Evolutionary conservation across 2,329 filamentous ascomycete genomes (phyloP), one percentile per base, ranked within the genome.

Genomic region (Fusarium coicis): DNA sequence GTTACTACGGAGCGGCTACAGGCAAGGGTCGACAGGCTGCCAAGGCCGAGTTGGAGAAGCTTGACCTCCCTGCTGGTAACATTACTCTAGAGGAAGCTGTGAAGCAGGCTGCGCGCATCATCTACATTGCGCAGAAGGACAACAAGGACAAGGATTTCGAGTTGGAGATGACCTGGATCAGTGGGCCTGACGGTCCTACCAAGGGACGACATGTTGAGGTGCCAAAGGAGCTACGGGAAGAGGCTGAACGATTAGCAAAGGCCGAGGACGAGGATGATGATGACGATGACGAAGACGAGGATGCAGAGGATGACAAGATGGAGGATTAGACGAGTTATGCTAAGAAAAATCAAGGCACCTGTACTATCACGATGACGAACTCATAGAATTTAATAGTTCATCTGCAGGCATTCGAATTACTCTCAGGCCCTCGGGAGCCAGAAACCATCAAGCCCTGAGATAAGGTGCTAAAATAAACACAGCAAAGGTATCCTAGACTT

Each of bases 131-230:
- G 54, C 96, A 99, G 82, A 96, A 98, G 83, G 96, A 99, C 83
- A 98, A 96, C 88, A 98, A 98, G 87, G 96, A 98, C 85, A 99
- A 99, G 88, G 96, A 98, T 75, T 99, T 98, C 80, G 96, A 99
- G 90, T 88, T 99, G 68, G 96, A 99, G 87, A 97, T 99, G 95
- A 97, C 94, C 67, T 99, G 96, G 96, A 93, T 98, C 83, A 98
- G 95, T 83, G 90, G 89, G 59, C 84, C 91, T 53, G 90, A 93
- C 74, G 96, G 95, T 10, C 95, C 95, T 40, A 98, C 95, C 72
- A 96, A 97, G 86, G 96, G 96, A 72, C 91, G 92, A 78, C 96
- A 99, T 81, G 89, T 96, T 83, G 94, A 97, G 84, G 96, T 99
- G 66, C 96, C 96, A 64, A 95, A 94, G 87, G 93, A 95, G 75